phyloP scores from a whole-genome alignment of 495 filamentous ascomycete genomes.

The Bathelium albidoporum region DNA sequence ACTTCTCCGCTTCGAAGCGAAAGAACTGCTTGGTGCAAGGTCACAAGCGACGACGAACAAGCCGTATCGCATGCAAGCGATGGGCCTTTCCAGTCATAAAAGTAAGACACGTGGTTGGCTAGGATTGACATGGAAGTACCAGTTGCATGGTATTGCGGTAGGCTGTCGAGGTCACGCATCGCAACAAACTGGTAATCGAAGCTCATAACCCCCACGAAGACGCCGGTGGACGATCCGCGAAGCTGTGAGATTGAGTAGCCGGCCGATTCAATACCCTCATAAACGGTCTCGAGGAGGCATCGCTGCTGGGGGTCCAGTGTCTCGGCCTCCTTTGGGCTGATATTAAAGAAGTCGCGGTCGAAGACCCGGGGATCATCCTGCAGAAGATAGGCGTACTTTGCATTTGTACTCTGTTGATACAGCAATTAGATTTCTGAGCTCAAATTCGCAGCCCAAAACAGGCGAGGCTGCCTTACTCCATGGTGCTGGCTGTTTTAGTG shows the following conservation, averaged over 20 bases:
- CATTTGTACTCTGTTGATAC: neutral
- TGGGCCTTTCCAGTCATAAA: constrained; percentile 40
- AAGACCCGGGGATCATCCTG: constrained; percentile 4
- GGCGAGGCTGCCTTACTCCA: neutral
- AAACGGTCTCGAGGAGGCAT: constrained; percentile 3
- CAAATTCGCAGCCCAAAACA: neutral
- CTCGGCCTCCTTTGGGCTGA: constrained; percentile 6
- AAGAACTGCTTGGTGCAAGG: neutral
- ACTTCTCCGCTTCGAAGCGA: constrained; percentile 5
- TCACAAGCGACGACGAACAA: constrained; percentile 33
- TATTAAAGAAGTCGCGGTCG: constrained; percentile 11
- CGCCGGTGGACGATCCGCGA: neutral
- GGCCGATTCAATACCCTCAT: constrained; percentile 7
- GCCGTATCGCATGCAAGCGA: constrained; percentile 43
- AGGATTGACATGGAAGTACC: constrained; percentile 29
- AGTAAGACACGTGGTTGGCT: constrained; percentile 42
- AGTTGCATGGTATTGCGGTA: constrained; percentile 1
- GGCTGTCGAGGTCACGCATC: neutral
- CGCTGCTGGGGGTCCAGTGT: constrained; percentile 14
- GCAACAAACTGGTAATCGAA: neutral
- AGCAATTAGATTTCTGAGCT: neutral
- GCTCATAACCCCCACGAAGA: neutral
- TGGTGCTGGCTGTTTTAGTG: neutral
- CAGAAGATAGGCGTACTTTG: neutral
- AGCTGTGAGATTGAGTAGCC: constrained; percentile 13